Evolutionary conservation across 2,329 filamentous ascomycete genomes (phyloP).

Genomic region (Alternaria solani): DNA sequence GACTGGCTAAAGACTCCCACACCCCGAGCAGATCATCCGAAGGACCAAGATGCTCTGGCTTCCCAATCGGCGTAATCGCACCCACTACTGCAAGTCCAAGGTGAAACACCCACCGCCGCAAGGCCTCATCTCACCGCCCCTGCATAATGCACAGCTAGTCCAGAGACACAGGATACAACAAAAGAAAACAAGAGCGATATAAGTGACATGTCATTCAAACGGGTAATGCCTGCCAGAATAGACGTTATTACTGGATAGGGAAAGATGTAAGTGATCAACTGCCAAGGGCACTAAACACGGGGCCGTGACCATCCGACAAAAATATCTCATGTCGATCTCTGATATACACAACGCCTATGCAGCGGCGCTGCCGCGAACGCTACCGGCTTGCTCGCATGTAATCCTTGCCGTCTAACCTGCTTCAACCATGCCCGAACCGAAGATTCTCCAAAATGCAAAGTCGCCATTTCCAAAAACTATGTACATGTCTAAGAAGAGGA

Average conservation of each 20-base stretch:
- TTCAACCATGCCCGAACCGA: background rate
- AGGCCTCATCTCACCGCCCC: background rate
- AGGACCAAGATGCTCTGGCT: background rate
- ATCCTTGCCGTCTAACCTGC: slow-evolving; percentile 2
- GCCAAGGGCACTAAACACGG: slow-evolving; percentile 5
- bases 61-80: background rate
- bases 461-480: slow-evolving; percentile 2
- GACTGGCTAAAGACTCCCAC: background rate
- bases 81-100: slow-evolving; percentile 1
- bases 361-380: slow-evolving; percentile 1
- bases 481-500: slow-evolving; percentile 1
- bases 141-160: background rate
- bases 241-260: background rate
- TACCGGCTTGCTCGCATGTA: background rate
- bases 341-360: background rate
- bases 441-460: slow-evolving; percentile 1
- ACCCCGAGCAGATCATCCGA: background rate
- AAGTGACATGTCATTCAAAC: background rate
- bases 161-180: background rate
- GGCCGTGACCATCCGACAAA: background rate
- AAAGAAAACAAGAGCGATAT: background rate
- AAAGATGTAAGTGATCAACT: background rate
- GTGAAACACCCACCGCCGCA: background rate
- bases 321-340: background rate
- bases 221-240: background rate